Base-by-base conservation (phyloP, 2,329 filamentous ascomycete species). In the Exophiala calicioides region DNA sequence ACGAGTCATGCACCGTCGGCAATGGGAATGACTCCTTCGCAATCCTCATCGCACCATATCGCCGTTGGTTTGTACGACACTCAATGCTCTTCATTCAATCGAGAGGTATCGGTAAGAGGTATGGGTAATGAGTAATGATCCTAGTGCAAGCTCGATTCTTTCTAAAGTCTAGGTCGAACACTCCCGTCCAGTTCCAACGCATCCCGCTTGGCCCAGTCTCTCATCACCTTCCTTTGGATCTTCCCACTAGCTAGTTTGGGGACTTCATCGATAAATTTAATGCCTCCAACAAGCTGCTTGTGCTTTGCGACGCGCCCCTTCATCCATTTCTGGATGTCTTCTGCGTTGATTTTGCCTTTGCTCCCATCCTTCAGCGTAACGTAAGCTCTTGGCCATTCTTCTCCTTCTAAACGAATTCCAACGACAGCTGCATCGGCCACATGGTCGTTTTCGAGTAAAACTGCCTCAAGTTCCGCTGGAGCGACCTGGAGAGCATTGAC, bases 181-280 rank as follows among this genome's bases (percentile, higher is more conserved):
- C n/a, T 35, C 18, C 5, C 20, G 23, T 12, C 26, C 26, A 41
- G 5, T 10, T 15, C 27, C 37, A 3, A 18, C 83, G 48, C 42
- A 38, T 56, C 53, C 23, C 46, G 20, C 60, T 70, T 68, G n/a
- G 68, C 69, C 50, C 63, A 60, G 41, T 55, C 55, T 24, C 39
- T 41, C 15, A 57, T 19, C n/a, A 55, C 43, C 23, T 41, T 53
- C 12, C 68, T 62, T 48, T 71, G 65, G 41, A 77, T 74, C 61
- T 77, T 77, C 8, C 75, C 75, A 50, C 72, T 74, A 1, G 72
- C 64, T 3, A 71, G 72, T 33, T 72, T 70, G 2, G 75, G 75
- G 15, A 77, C 72, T 21, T 70, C 64, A 30, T 74, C 68, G 3
- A 76, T 67, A 38, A 77, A 72, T 70, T 4, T 69, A 66, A 16